A percentile compares a stretch with the other conserved stretches of the same genome.
Evolutionary conservation across 1,284 basidiomycete genomes (phyloP).

Genomic region (Bondarzewia mesenterica): DNA sequence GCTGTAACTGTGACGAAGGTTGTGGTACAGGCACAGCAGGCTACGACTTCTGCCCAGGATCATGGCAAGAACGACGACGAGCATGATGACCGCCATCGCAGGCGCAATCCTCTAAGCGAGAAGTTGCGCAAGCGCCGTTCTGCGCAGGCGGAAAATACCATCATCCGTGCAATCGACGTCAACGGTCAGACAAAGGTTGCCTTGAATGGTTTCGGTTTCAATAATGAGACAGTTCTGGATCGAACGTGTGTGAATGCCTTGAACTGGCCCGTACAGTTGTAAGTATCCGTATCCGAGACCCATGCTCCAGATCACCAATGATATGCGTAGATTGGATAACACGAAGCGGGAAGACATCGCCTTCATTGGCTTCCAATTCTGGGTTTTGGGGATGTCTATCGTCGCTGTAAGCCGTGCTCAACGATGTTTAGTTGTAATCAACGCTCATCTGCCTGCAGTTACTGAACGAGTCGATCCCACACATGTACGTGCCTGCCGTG

Average conservation of each 20-base stretch:
- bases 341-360: constrained; percentile 72
- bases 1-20: neutral
- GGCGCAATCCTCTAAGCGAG: neutral
- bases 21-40: neutral
- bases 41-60: neutral
- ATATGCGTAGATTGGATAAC: constrained; percentile 43
- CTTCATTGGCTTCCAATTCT: constrained; percentile 72
- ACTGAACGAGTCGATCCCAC: constrained; percentile 75
- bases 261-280: constrained; percentile 62
- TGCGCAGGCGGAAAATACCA: neutral
- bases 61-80: neutral
- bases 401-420: constrained; percentile 39
- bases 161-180: neutral
- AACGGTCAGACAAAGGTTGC: neutral
- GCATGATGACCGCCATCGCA: neutral
- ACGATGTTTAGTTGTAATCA: neutral
- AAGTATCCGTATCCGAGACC: constrained; percentile 18
- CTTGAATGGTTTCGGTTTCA: constrained; percentile 26
- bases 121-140: neutral
- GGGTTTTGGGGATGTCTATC: constrained; percentile 73
- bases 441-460: constrained; percentile 23
- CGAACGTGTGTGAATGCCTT: constrained; percentile 46
- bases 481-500: constrained; percentile 40
- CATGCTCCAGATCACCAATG: neutral
- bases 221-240: constrained; percentile 29